phyloP scores from a whole-genome alignment of 192 early-diverging fungal species.

The Backusella morwellensis region DNA sequence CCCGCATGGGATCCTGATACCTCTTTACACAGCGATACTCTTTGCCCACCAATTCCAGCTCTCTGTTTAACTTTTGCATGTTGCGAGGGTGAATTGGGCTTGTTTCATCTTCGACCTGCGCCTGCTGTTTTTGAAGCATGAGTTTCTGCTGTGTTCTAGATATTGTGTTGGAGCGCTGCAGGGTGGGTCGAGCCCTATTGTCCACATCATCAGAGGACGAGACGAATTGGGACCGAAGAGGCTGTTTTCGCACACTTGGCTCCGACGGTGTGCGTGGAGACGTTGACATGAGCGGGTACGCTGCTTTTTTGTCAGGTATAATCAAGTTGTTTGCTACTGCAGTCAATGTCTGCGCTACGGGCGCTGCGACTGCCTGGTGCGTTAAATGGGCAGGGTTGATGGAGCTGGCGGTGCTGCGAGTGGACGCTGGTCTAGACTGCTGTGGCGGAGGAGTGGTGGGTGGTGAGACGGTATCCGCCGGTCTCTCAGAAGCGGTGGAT shows the following conservation, averaged over 20 bases:
- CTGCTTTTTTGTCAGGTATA: background rate
- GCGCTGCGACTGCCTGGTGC: background rate
- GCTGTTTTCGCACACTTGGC: background rate
- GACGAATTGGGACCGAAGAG: conserved; percentile 6
- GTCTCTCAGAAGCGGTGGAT: background rate
- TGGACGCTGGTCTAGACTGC: background rate
- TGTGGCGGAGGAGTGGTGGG: background rate
- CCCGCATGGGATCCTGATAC: conserved; percentile 42
- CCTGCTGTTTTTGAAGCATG: conserved; percentile 38
- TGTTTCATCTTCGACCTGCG: conserved; percentile 42
- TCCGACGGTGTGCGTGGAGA: background rate
- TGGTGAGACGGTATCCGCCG: background rate
- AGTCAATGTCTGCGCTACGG: conserved; percentile 13
- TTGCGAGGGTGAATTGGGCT: conserved; percentile 41
- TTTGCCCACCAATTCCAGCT: conserved; percentile 37
- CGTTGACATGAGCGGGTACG: background rate
- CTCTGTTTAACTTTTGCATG: conserved; percentile 33
- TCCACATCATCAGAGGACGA: background rate
- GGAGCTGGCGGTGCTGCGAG: background rate
- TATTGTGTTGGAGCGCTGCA: background rate
- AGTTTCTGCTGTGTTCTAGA: conserved; percentile 49
- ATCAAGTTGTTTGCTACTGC: conserved; percentile 12
- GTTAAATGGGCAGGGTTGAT: background rate
- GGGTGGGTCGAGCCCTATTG: background rate
- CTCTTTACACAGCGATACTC: conserved; percentile 35